Percentiles rank a stretch among this genome's conserved stretches.
These are phyloP conservation scores for Forsythia viridissima DNA, from an alignment of 257 asterid species.

Conservation along the genomic window DNA sequence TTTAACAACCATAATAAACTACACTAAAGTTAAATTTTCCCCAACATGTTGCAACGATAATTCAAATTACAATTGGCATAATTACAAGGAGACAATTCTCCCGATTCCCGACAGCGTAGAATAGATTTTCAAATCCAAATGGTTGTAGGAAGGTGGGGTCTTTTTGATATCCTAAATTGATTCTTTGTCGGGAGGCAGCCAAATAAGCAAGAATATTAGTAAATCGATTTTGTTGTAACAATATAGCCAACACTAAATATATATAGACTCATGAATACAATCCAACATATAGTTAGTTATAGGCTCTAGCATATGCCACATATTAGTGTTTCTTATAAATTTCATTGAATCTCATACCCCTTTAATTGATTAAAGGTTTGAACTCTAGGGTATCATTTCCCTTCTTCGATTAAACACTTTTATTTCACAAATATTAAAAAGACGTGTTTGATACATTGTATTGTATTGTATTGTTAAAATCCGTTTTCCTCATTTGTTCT, in stretches of 20 bases:
- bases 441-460: too few relatives aligned
- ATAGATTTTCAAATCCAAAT: slow-evolving; percentile 51
- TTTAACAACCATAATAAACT: too few relatives aligned
- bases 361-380: background rate
- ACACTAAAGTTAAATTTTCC: background rate
- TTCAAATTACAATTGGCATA: slow-evolving; percentile 20
- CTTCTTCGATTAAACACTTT: background rate
- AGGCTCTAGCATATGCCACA: background rate
- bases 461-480: too few relatives aligned
- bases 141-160: slow-evolving; percentile 24
- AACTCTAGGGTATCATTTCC: background rate
- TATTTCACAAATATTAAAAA: too few relatives aligned
- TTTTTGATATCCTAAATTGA: slow-evolving; percentile 33
- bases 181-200: slow-evolving; percentile 32
- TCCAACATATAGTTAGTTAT: background rate
- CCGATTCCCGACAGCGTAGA: slow-evolving; percentile 42
- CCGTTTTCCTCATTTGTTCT: too few relatives aligned
- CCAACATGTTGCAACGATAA: background rate
- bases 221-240: background rate
- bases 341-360: background rate
- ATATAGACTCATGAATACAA: background rate
- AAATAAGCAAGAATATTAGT: slow-evolving; percentile 12
- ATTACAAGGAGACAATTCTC: slow-evolving; percentile 34
- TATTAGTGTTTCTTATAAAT: background rate
- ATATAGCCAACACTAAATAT: background rate